phyloP scores from a whole-genome alignment of 148 eudicot species.

The Camellia sinensis region DNA sequence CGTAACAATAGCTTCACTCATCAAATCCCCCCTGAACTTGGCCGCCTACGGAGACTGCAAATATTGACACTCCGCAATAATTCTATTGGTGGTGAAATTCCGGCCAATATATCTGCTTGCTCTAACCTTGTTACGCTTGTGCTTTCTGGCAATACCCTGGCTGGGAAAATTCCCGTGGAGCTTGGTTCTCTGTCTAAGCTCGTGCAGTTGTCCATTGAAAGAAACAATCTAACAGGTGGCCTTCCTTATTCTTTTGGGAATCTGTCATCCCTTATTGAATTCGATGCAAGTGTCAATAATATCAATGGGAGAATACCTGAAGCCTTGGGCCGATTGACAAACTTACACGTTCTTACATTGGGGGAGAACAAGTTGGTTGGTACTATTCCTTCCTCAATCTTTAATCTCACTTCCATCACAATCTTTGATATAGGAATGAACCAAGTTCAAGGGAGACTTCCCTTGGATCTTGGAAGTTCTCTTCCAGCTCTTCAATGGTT shows the following conservation, averaged over 20 bases:
- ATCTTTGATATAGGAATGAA: background rate
- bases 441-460: conserved; percentile 5
- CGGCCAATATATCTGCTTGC: background rate
- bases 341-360: background rate
- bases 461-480: background rate
- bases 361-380: conserved; percentile 1
- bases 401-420: conserved; percentile 4
- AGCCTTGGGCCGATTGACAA: conserved; percentile 7
- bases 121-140: background rate
- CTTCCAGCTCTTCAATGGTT: conserved; percentile 5
- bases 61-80: background rate
- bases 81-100: background rate
- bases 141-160: conserved; percentile 10
- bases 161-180: conserved; percentile 19
- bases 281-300: background rate
- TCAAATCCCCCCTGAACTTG: background rate
- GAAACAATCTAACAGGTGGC: conserved; percentile 19
- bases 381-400: conserved; percentile 8
- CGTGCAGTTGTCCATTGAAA: background rate
- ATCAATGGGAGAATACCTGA: conserved; percentile 4
- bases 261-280: background rate
- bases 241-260: conserved; percentile 18
- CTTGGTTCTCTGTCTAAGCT: background rate
- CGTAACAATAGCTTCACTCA: background rate
- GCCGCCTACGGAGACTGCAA: background rate